Base-by-base conservation (phyloP, 2,329 filamentous ascomycete genomes). In the Ophioceras dolichostomum region DNA sequence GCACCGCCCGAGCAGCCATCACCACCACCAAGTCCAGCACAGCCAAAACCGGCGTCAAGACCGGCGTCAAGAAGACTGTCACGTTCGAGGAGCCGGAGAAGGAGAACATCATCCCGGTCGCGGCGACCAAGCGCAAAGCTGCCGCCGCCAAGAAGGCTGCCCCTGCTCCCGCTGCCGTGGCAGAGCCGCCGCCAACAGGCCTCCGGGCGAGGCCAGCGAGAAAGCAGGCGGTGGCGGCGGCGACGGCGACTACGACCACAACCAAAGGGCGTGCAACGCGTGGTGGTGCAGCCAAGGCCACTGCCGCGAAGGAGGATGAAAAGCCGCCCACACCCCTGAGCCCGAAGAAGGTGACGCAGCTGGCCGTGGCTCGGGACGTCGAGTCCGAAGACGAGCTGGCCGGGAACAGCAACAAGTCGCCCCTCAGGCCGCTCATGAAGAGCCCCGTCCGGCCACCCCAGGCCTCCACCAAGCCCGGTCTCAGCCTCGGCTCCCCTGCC, bases 71-170 rank as follows among this genome's bases (percentile, higher is more conserved):
- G 59, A 80, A 78, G 60, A 66, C 62, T 3, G 75, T 79, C 48
- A 76, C 70, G 40, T 79, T 79, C 51, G 65, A 77, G 49, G 72
- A 74, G 46, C 70, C 71, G 3, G 74, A 77, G 51, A 79, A 80
- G 56, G 76, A 80, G 51, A 79, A 79, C 44, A 55, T 74, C 27
- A 52, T 62, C 16, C 71, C 70, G 12, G 16, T 45, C 12, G 46
- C 53, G 3, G 38, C 53, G 4, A 40, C 45, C 17, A 60, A 57
- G 39, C 43, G 49, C 20, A 65, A 65, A 49, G 31, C 17, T 18
- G 22, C 27, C 13, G 28, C 27, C n/a, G 49, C 47, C 4, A 34
- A 45, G 14, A 32, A 43, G 8, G 43, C 56, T 32, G 43, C 50
- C 24, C 30, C 43, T 3, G 32, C 43, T 7, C 18, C 20, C 12